Percentiles rank a stretch among this genome's conserved stretches.
These are phyloP conservation scores for Nepenthes mirabilis DNA, from an alignment of 148 eudicot species.

Conservation along the genomic window DNA sequence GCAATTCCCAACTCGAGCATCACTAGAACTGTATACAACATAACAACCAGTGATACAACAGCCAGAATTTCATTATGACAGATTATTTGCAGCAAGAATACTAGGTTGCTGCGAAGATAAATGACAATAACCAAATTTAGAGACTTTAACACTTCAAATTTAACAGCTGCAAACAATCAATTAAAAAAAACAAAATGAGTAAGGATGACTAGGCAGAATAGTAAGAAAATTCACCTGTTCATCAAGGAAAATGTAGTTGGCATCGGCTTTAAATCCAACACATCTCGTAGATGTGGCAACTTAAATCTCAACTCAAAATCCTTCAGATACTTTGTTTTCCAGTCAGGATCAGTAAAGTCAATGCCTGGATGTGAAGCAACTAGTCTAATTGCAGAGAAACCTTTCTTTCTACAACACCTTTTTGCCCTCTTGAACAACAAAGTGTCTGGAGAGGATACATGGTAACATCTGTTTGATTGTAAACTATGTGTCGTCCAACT, in stretches of 20 bases:
- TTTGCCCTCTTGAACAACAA: conserved; percentile 11
- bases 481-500: conserved; percentile 6
- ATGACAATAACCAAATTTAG: neutral
- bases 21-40: neutral
- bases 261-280: conserved; percentile 25
- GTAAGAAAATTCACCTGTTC: conserved; percentile 22
- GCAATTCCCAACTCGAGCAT: conserved; percentile 4
- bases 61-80: neutral
- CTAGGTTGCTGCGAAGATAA: no score
- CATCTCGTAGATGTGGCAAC: conserved; percentile 34
- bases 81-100: no score
- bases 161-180: no score
- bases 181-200: neutral
- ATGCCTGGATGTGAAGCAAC: conserved; percentile 13
- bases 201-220: neutral
- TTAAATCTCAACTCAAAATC: conserved; percentile 29
- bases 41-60: neutral
- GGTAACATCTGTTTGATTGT: neutral
- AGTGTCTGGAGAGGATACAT: neutral
- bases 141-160: neutral
- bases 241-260: conserved; percentile 36
- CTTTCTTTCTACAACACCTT: conserved; percentile 10
- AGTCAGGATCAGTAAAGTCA: conserved; percentile 32
- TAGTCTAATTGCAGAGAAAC: conserved; percentile 10
- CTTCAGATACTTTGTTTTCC: conserved; percentile 24